phyloP scores from a whole-genome alignment of 164 flowering plant species.

The Stephania japonica region DNA sequence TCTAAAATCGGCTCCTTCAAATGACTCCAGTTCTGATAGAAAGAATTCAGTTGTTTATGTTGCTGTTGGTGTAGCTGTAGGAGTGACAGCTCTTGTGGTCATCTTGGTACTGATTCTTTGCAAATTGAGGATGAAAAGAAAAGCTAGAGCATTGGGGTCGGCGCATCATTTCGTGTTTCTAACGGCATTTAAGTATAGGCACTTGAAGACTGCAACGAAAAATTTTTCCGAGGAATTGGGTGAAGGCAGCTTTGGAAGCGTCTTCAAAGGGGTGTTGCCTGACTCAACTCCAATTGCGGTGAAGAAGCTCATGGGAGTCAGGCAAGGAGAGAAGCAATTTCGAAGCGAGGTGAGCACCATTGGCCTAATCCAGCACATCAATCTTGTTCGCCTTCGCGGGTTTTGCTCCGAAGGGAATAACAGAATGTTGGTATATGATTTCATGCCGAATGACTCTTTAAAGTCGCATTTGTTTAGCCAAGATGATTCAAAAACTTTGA shows the following conservation, averaged over 20 bases:
- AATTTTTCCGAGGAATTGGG: slow-evolving; percentile 47
- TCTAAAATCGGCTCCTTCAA: slow-evolving; percentile 14
- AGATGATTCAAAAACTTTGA: background rate
- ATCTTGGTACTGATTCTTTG: slow-evolving; percentile 8
- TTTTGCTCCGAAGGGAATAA: slow-evolving; percentile 43
- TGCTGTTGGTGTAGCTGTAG: slow-evolving; percentile 18
- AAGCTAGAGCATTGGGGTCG: slow-evolving; percentile 4
- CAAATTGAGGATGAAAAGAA: slow-evolving; percentile 4
- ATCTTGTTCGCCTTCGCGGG: slow-evolving; percentile 45
- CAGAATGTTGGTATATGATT: slow-evolving; percentile 46
- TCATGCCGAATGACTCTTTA: slow-evolving; percentile 46
- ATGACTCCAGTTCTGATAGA: too few relatives aligned
- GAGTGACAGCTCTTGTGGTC: slow-evolving; percentile 10
- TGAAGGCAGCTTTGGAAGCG: slow-evolving; percentile 53
- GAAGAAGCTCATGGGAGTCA: slow-evolving; percentile 42
- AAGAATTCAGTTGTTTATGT: background rate
- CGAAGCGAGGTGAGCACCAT: slow-evolving; percentile 47
- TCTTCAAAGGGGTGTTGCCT: slow-evolving; percentile 40
- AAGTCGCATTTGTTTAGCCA: slow-evolving; percentile 9
- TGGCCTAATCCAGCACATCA: slow-evolving; percentile 52
- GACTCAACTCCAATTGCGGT: slow-evolving; percentile 42
- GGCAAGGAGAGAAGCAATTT: slow-evolving; percentile 61
- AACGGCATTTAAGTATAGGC: slow-evolving; percentile 31
- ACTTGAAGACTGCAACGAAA: slow-evolving; percentile 39
- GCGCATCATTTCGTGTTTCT: slow-evolving; percentile 20